Evolutionary conservation across 768 basidiomycete species (phyloP).

Genomic region (Pleurotus sapidus): DNA sequence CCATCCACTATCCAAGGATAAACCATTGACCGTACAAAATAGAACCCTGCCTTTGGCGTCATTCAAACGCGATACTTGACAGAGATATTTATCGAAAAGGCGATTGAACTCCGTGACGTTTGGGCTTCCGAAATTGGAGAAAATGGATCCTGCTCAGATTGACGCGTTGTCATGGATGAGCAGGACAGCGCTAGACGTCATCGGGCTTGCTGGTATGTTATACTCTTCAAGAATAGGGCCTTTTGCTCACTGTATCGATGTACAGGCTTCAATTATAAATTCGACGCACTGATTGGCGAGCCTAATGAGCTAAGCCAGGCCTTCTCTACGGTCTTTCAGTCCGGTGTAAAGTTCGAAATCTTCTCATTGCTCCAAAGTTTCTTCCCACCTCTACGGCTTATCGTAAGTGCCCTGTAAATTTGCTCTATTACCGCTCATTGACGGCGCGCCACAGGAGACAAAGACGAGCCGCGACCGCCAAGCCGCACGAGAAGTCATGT

Average conservation of each 20-base stretch:
- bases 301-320: slow-evolving; percentile 45
- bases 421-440: neutral
- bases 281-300: slow-evolving; percentile 21
- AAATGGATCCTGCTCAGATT: slow-evolving; percentile 28
- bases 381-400: slow-evolving; percentile 28
- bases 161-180: slow-evolving; percentile 67
- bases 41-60: slow-evolving; percentile 70
- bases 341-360: slow-evolving; percentile 30
- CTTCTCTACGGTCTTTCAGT: slow-evolving; percentile 41
- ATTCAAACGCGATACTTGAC: slow-evolving; percentile 57
- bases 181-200: slow-evolving; percentile 71
- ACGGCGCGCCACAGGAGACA: slow-evolving; percentile 7
- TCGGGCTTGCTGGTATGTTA: slow-evolving; percentile 63
- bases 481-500: slow-evolving; percentile 31
- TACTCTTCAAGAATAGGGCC: slow-evolving; percentile 23
- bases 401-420: slow-evolving; percentile 23
- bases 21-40: neutral
- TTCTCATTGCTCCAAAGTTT: slow-evolving; percentile 22
- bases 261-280: slow-evolving; percentile 26
- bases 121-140: slow-evolving; percentile 32
- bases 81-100: slow-evolving; percentile 53
- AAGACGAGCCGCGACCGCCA: neutral
- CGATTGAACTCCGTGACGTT: slow-evolving; percentile 52
- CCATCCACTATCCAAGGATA: neutral
- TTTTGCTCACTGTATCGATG: slow-evolving; percentile 8